Conservation (phyloP, 768 basidiomycete species). For the Tulasnella sp. region DNA sequence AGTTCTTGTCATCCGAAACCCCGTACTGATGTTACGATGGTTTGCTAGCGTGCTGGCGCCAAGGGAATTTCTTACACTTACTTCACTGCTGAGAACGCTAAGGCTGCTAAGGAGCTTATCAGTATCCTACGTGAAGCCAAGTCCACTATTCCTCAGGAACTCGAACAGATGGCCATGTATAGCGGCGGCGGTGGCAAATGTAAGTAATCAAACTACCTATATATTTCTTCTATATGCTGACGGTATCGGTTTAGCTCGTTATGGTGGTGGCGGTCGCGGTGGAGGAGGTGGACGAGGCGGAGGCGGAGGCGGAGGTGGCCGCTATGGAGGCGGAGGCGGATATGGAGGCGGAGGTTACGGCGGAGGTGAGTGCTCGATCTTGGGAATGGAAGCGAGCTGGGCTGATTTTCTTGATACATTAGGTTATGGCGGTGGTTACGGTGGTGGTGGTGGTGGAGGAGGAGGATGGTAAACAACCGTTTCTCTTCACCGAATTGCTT, state of each 20-base stretch:
- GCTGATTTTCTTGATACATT: background rate
- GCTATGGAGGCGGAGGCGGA: conserved; percentile 18
- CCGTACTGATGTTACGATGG: conserved; percentile 17
- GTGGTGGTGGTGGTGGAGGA: background rate
- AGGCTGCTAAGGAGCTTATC: conserved; percentile 85
- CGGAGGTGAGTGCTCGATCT: conserved; percentile 3
- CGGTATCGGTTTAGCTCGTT: conserved; percentile 40
- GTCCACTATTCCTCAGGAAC: conserved; percentile 70
- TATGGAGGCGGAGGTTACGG: conserved; percentile 11
- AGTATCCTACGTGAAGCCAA: conserved; percentile 80
- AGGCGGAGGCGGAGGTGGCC: conserved; percentile 25
- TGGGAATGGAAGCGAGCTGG: background rate
- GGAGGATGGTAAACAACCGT: background rate
- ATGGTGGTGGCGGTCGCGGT: conserved; percentile 35
- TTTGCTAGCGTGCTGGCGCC: conserved; percentile 68
- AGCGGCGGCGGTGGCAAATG: conserved; percentile 57
- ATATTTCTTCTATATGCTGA: background rate
- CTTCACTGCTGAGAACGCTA: conserved; percentile 94
- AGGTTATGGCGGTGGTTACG: conserved; percentile 8
- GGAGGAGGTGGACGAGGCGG: conserved; percentile 24
- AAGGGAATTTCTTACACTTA: conserved; percentile 91
- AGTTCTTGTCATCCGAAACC: background rate
- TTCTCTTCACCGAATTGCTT: background rate
- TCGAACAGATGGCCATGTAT: conserved; percentile 88
- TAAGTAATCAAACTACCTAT: background rate